phyloP scores from a whole-genome alignment of 768 basidiomycete species.

The Hericium erinaceus region DNA sequence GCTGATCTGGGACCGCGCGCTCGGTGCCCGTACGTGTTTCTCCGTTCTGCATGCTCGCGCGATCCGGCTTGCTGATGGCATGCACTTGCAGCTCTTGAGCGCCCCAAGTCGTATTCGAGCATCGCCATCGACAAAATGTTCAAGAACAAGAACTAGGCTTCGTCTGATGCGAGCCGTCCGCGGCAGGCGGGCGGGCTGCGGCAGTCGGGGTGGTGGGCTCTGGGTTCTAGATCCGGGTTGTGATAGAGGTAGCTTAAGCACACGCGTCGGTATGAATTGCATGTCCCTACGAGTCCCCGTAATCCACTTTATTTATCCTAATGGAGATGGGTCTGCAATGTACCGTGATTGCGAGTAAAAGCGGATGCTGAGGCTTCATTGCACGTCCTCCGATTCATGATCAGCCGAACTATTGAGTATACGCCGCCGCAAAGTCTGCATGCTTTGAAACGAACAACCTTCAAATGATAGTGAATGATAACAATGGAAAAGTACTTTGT shows the following conservation, averaged over 20 bases:
- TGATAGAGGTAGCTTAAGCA: background rate
- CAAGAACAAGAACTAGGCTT: constrained; percentile 35
- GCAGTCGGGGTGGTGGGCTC: background rate
- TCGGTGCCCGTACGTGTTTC: constrained; percentile 69
- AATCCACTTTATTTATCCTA: background rate
- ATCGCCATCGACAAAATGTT: constrained; percentile 75
- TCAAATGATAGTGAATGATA: no score
- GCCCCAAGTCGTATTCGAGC: constrained; percentile 87
- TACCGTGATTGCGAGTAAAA: no score
- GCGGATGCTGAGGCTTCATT: no score
- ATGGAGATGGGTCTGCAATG: background rate
- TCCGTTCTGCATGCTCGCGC: background rate
- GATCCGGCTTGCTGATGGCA: background rate
- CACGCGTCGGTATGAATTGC: background rate
- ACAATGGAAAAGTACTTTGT: no score
- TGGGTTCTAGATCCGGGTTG: background rate
- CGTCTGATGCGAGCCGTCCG: background rate
- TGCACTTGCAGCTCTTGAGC: constrained; percentile 55
- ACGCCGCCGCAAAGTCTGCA: no score
- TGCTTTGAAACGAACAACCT: no score
- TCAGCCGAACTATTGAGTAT: no score
- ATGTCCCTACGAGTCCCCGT: background rate
- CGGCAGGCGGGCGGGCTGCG: background rate
- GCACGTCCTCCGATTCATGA: no score
- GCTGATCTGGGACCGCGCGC: constrained; percentile 88